Conservation (phyloP, 768 basidiomycete species). For the Russula virescens region DNA sequence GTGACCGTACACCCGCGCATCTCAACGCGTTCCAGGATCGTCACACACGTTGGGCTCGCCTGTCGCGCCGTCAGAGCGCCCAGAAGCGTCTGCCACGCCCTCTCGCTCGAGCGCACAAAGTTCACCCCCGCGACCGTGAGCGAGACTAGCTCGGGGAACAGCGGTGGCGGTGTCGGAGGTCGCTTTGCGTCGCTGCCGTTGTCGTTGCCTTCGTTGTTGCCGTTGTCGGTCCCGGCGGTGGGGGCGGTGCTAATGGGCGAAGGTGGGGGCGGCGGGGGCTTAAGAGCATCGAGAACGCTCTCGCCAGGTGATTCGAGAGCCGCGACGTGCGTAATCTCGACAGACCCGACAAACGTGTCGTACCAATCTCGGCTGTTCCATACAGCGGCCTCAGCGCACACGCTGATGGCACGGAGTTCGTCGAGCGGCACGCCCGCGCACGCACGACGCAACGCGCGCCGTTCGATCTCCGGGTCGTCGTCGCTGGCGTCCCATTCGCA, state of each 20-base stretch:
- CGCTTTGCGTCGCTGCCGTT: neutral
- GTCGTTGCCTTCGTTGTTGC: neutral
- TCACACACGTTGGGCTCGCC: conserved; percentile 15
- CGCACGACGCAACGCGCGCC: conserved; percentile 4
- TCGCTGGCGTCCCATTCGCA: conserved; percentile 18
- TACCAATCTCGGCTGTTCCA: conserved; percentile 14
- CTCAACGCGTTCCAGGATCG: conserved; percentile 18
- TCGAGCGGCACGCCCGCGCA: conserved; percentile 3
- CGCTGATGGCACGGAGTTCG: conserved; percentile 8
- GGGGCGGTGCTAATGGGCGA: neutral
- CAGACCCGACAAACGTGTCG: neutral
- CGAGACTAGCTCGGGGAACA: conserved; percentile 11
- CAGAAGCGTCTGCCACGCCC: conserved; percentile 1
- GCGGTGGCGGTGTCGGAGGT: neutral
- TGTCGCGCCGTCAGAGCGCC: conserved; percentile 6
- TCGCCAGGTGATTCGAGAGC: conserved; percentile 1
- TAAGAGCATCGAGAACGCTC: conserved; percentile 17
- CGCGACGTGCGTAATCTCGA: conserved; percentile 14
- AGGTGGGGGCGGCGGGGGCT: neutral
- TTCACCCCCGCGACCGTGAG: conserved; percentile 13
- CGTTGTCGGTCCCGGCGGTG: no score
- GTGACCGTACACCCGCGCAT: conserved; percentile 16
- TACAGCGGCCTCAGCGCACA: conserved; percentile 5
- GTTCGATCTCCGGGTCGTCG: conserved; percentile 10
- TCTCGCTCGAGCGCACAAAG: conserved; percentile 8